Base-by-base conservation (phyloP, 345 rosid species). In the Eucalyptus tenuipes region DNA sequence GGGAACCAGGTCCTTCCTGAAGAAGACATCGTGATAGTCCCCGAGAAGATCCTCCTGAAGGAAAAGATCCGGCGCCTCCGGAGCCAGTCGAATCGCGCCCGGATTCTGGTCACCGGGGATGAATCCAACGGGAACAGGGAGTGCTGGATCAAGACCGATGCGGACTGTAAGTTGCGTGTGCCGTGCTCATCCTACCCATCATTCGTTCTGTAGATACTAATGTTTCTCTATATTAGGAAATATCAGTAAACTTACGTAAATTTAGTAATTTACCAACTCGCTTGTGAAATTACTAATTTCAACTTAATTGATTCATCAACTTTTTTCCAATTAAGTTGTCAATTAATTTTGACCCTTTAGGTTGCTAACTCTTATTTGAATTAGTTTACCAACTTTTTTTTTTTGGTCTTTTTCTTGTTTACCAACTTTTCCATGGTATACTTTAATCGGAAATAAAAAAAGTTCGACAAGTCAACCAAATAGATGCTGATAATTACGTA, bases 111-210 rank as follows among this genome's bases (percentile, higher is more conserved):
- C 47, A 85, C 85, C 27, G 93, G 93, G 87, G 89, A 91, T 88
- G 97, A 94, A 59, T 93, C 97, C 66, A 92, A 92, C 66, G 95
- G 93, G 52, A 94, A 94, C 93, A 90, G 95, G 92, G 98, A 96
- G 92, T 93, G 91, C 90, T 96, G 98, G 98, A 94, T 95, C 92
- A 96, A 94, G 90, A 94, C 98, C 85, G 98, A 96, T 40, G 96
- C 95, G 79, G 96, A 96, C 85, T 96, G 98, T 96, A 94, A 94
- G 98, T 94, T 88, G 47, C 29, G 75, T 75, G 84, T 75, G 84
- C 84, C 84, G 14, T 40, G 15, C 47, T 75, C 84, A 5, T 48
- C 37, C 55, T 85, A 20, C 25, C 57, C 57, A 27, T 85, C 86
- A 5, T 50, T 29, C 25, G 12, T 85, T 85, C 57, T 8, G 84